phyloP scores from a whole-genome alignment of 768 basidiomycete genomes.

The Pisolithus tinctorius region DNA sequence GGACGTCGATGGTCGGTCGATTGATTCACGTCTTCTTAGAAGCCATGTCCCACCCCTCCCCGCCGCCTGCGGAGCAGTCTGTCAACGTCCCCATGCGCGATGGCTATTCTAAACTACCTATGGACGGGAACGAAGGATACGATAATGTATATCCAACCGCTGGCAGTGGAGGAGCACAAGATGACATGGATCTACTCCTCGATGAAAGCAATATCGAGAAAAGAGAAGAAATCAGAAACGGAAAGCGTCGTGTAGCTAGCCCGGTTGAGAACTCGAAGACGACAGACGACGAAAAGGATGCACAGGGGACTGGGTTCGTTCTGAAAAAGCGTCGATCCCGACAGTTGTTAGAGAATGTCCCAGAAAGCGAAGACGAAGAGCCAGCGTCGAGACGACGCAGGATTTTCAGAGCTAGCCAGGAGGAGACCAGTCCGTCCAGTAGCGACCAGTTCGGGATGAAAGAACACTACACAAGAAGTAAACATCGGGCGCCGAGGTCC shows the following conservation, averaged over 20 bases:
- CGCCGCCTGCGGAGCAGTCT: neutral
- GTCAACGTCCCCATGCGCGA: neutral
- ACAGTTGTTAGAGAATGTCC: neutral
- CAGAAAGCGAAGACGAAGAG: neutral
- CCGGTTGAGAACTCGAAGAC: neutral
- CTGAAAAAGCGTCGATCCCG: neutral
- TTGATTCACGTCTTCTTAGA: neutral
- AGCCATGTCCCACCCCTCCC: neutral
- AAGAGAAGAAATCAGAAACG: neutral
- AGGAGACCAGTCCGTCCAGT: neutral
- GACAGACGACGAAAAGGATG: neutral
- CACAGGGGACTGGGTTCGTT: neutral
- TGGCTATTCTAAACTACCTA: neutral
- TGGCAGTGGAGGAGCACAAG: conserved; percentile 2
- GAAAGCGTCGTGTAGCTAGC: neutral
- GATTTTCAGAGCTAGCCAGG: neutral
- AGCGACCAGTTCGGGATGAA: neutral
- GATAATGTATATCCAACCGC: neutral
- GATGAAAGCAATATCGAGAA: neutral
- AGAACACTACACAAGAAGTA: neutral
- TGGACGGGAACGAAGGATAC: neutral
- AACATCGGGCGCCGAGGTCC: neutral
- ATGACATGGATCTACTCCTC: neutral
- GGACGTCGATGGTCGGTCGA: neutral
- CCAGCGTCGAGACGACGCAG: neutral